Percentiles rank a stretch among this genome's conserved stretches.
Evolutionary conservation across 306 rosid genomes (phyloP).

Genomic region (Corylus americana): DNA sequence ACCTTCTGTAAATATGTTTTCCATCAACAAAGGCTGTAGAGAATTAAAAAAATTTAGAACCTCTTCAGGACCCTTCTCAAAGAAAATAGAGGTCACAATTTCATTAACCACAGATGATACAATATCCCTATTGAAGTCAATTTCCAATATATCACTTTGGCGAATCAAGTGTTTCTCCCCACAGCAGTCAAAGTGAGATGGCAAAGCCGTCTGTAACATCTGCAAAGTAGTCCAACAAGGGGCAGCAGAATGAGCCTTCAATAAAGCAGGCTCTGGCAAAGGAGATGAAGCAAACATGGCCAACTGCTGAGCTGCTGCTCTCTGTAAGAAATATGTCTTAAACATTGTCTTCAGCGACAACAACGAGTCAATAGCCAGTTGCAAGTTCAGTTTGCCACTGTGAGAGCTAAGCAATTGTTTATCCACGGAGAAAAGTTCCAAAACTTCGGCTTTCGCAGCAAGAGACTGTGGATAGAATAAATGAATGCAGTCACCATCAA

Average conservation of each 20-base stretch:
- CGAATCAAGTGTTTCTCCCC: slow-evolving; percentile 64
- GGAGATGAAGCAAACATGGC: slow-evolving; percentile 71
- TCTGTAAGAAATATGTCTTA: slow-evolving; percentile 46
- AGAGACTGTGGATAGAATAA: slow-evolving; percentile 91
- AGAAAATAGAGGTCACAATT: slow-evolving; percentile 75
- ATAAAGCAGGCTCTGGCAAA: slow-evolving; percentile 67
- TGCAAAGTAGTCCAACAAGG: slow-evolving; percentile 83
- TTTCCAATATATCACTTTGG: slow-evolving; percentile 57
- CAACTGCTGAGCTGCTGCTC: slow-evolving; percentile 62
- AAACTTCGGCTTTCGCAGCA: slow-evolving; percentile 89
- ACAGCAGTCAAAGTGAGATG: slow-evolving; percentile 55
- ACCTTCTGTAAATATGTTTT: slow-evolving; percentile 71
- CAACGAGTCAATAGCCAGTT: slow-evolving; percentile 64
- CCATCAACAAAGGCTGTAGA: slow-evolving; percentile 90
- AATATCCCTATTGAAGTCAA: slow-evolving; percentile 55
- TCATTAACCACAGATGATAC: slow-evolving; percentile 66
- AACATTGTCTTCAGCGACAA: slow-evolving; percentile 70
- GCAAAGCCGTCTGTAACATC: slow-evolving; percentile 74
- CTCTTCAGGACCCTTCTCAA: slow-evolving; percentile 75
- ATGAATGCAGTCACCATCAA: slow-evolving; percentile 94
- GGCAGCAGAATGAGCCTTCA: slow-evolving; percentile 43
- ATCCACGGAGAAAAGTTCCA: slow-evolving; percentile 86
- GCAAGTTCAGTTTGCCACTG: slow-evolving; percentile 81
- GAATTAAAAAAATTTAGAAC: slow-evolving; percentile 68
- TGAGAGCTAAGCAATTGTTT: slow-evolving; percentile 94